Evolutionary conservation across 2,329 filamentous ascomycete genomes (phyloP), one percentile per base, ranked within the genome.

Genomic region (Scorias spongiosa): DNA sequence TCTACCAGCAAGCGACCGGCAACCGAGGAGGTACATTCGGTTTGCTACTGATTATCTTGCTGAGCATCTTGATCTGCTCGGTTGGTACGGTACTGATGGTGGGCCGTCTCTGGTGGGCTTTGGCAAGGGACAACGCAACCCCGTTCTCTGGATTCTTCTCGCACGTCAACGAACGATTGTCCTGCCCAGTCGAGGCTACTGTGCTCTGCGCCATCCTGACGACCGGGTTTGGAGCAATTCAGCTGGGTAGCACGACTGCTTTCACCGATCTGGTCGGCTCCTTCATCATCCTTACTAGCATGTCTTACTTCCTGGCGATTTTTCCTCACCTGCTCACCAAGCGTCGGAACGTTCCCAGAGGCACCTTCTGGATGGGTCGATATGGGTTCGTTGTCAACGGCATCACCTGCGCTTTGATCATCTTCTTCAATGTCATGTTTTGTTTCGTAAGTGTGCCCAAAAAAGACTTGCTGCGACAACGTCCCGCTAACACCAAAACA

Each of bases 71-170:
- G 44, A 66, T 70, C 41, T 72, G 69, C 51, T 65, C 66, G 34
- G 51, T 71, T 18, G 68, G 69, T 10, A 76, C 74, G 2, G 58
- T 74, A 29, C 58, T 76, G 32, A 78, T 55, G 56, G 50, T 58
- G 28, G 54, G 57, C n/a, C 55, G 60, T 15, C 51, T 56, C 59
- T 71, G 68, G 58, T 75, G 72, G 72, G 65, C 68, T 1, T 59
- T 75, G 14, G 72, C 75, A 32, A 71, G 76, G 29, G 76, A 80
- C 55, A 70, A 72, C 34, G 76, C 76, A 2, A 76, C 76, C 2
- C 76, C 76, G 0, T 72, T 77, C 53, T 66, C 69, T 1, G 44
- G 53, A 10, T 63, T 73, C 58, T 71, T 79, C 46, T 63, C 68
- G n/a, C 58, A 54, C 14, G 74, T 80, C 50, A 69, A 72, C 55